Evolutionary conservation across 257 asterid species (phyloP), one percentile per base, ranked within the genome.

Genomic region (Nemophila menziesii): DNA sequence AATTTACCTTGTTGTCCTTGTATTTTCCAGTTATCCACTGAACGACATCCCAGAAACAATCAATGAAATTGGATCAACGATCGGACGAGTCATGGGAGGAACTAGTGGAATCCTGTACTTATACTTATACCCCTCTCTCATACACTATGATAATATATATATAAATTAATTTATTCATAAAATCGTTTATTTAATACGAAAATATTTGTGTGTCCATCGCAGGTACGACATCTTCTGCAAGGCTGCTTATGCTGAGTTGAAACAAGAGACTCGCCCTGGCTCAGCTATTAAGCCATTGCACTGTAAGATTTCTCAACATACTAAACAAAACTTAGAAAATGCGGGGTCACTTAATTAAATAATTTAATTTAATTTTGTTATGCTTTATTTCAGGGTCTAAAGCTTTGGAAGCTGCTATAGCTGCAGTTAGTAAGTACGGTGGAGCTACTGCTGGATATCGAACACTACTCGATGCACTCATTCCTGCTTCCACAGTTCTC

Each of bases 41-140:
- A 85, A 85, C 66, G 94, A 90, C 68, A 78, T 93, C 37, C 87
- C 93, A 14, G 96, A 84, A 67, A 81, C 96, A 22, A 66, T 77
- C 16, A 54, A 59, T 52, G 93, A 78, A 69, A 79, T 85, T 38
- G 98, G 92, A 66, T 59, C 76, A 24, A 73, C 94, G 54, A 68
- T 81, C 48, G 68, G 95, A 67, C 80, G 87, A 74, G 93, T 76
- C 64, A 90, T 90, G 98, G 98, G 98, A 51, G 98, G 98, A 74
- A 90, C 94, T 38, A 90, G 96, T 51, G 98, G 98, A 43, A 68
- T 90, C 77, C 58, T 90, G 98, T 90, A 75, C 27, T n/a, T n/a
- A n/a, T 48, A 41, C 45, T 42, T 50, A 27, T 41, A 42, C 52
- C 45, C 37, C 45, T 48, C 1, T 1, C 19, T 27, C 18, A 36